Conservation (phyloP, 768 basidiomycete species). For the Leccinum subtestaceum region DNA sequence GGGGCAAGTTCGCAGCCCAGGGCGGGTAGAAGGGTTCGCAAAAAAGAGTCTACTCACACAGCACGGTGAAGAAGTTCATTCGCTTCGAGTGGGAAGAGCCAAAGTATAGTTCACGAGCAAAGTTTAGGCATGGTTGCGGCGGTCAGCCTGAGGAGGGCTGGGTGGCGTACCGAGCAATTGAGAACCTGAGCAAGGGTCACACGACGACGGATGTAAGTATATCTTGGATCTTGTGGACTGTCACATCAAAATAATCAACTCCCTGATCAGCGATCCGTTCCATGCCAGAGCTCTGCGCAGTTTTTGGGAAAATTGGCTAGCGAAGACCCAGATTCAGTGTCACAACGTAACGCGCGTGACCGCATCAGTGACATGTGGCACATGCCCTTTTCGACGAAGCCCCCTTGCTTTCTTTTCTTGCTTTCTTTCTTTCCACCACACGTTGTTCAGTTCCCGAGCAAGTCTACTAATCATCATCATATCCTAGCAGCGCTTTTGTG, state of each 20-base stretch:
- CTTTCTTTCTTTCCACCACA: neutral
- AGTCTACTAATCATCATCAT: neutral
- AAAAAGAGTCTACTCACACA: conserved; percentile 5
- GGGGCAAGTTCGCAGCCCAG: conserved; percentile 9
- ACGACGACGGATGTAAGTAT: neutral
- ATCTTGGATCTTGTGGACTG: conserved; percentile 15
- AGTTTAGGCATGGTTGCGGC: neutral
- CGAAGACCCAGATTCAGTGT: conserved; percentile 14
- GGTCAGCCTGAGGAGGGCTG: neutral
- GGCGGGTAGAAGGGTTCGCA: conserved; percentile 10
- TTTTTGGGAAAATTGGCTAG: conserved; percentile 11
- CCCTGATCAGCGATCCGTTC: conserved; percentile 12
- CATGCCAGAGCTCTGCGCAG: neutral
- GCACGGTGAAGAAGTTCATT: neutral
- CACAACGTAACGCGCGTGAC: conserved; percentile 20
- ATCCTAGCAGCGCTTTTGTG: neutral
- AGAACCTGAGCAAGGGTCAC: neutral
- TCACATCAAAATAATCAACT: conserved; percentile 8
- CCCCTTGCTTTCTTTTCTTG: neutral
- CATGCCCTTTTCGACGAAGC: neutral
- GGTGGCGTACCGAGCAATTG: conserved; percentile 10
- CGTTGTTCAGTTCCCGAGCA: conserved; percentile 3
- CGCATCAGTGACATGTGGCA: neutral
- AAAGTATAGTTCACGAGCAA: conserved; percentile 1
- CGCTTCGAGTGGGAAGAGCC: conserved; percentile 6